Percentiles rank a stretch among this genome's conserved stretches.
phyloP scores from a whole-genome alignment of 805 yeast genomes.

The Ogataea polymorpha region DNA sequence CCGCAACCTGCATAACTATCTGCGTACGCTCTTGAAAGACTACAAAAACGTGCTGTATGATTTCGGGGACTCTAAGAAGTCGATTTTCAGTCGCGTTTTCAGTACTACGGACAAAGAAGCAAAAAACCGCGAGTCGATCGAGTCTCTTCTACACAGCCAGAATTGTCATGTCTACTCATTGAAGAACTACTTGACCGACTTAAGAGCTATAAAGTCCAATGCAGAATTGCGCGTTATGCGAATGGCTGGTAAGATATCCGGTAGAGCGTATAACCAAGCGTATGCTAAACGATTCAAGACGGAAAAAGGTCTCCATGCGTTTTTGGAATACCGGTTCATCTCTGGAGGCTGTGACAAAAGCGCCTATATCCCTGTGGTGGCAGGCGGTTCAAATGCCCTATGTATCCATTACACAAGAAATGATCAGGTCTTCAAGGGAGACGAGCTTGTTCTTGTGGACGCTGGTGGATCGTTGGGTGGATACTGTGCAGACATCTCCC shows the following conservation, averaged over 20 bases:
- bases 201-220: constrained; percentile 71
- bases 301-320: constrained; percentile 79
- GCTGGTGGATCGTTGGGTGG: constrained; percentile 95
- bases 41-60: constrained; percentile 59
- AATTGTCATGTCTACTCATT: constrained; percentile 43
- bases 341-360: constrained; percentile 85
- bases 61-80: constrained; percentile 17
- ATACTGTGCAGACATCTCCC: constrained; percentile 90
- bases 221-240: constrained; percentile 79
- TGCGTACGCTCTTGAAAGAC: constrained; percentile 46
- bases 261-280: constrained; percentile 80
- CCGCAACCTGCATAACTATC: constrained; percentile 39
- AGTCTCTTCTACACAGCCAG: constrained; percentile 24
- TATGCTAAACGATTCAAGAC: constrained; percentile 61
- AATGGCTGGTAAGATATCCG: constrained; percentile 76
- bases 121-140: constrained; percentile 22
- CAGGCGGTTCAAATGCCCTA: constrained; percentile 85
- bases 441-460: constrained; percentile 82
- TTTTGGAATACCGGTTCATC: constrained; percentile 75
- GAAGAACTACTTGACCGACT: constrained; percentile 38
- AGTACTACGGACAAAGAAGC: constrained; percentile 15
- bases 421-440: constrained; percentile 72
- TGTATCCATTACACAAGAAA: constrained; percentile 93
- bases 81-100: constrained; percentile 22
- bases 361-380: constrained; percentile 95